Conservation (phyloP, 306 rosid genomes). For the Fragaria ananassa region DNA sequence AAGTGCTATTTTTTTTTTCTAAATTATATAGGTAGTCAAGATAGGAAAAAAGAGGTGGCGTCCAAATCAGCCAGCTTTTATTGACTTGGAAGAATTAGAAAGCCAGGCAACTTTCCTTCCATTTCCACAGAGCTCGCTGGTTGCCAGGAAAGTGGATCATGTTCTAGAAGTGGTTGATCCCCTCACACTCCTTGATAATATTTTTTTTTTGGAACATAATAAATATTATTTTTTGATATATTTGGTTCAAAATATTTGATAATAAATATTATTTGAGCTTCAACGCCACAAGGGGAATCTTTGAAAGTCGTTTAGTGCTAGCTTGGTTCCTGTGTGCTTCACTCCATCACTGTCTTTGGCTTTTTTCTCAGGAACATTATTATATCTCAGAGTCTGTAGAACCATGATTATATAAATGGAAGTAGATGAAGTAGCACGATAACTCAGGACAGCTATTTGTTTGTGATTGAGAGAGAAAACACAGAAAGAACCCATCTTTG, state of each 20-base stretch:
- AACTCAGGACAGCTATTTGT: neutral
- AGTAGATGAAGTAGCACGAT: neutral
- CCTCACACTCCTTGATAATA: neutral
- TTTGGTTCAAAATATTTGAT: neutral
- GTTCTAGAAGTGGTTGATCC: neutral
- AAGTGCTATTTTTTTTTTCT: no score
- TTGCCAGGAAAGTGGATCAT: slow-evolving; percentile 20
- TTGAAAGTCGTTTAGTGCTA: neutral
- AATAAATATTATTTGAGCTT: neutral
- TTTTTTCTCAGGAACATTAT: neutral
- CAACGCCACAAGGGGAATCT: slow-evolving; percentile 2
- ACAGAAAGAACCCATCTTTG: neutral
- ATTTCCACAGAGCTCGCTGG: neutral
- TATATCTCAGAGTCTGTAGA: neutral
- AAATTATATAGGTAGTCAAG: neutral
- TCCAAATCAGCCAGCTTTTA: slow-evolving; percentile 7
- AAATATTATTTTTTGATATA: neutral
- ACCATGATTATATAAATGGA: neutral
- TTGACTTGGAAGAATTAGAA: slow-evolving; percentile 15
- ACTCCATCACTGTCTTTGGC: neutral
- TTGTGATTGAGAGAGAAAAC: neutral
- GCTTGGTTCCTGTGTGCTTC: neutral
- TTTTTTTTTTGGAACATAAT: no score
- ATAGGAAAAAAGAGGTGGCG: neutral
- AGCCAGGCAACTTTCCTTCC: slow-evolving; percentile 10